These are phyloP conservation scores for Aspergillus luchuensis DNA, from an alignment of 2,329 filamentous ascomycete species.

Conservation along the genomic window DNA sequence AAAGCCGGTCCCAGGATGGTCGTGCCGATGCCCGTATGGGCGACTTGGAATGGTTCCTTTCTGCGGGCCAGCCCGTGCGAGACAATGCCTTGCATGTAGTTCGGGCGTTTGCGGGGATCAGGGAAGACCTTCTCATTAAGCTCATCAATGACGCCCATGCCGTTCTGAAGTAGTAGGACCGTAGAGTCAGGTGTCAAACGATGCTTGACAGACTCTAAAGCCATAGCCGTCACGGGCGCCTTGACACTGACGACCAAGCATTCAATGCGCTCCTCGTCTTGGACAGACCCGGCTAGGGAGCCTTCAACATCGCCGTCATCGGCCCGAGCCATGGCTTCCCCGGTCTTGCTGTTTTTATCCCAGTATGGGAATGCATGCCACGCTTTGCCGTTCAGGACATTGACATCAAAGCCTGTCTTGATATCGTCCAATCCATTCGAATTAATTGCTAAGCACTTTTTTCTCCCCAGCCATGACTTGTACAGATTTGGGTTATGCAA, in stretches of 20 bases:
- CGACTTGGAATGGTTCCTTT: slow-evolving; percentile 53
- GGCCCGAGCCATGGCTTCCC: slow-evolving; percentile 2
- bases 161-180: slow-evolving; percentile 76
- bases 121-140: slow-evolving; percentile 72
- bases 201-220: slow-evolving; percentile 66
- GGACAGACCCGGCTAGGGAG: background rate
- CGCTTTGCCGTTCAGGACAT: slow-evolving; percentile 37
- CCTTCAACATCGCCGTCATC: background rate
- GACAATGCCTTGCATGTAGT: slow-evolving; percentile 72
- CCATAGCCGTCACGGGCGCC: slow-evolving; percentile 66
- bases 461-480: slow-evolving; percentile 25
- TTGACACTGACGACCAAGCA: slow-evolving; percentile 82
- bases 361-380: slow-evolving; percentile 37
- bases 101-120: slow-evolving; percentile 65
- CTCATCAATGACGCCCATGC: slow-evolving; percentile 79
- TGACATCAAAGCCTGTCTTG: slow-evolving; percentile 48
- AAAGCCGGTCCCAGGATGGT: slow-evolving; percentile 58
- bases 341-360: slow-evolving; percentile 18
- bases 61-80: slow-evolving; percentile 58
- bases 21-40: slow-evolving; percentile 62
- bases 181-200: slow-evolving; percentile 70
- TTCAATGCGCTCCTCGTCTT: slow-evolving; percentile 58
- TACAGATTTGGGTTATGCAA: slow-evolving; percentile 55
- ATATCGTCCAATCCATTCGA: slow-evolving; percentile 45
- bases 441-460: slow-evolving; percentile 37